Evolutionary conservation across 176 grass and related monocot genomes (phyloP).

Genomic region (Carex scoparia): DNA sequence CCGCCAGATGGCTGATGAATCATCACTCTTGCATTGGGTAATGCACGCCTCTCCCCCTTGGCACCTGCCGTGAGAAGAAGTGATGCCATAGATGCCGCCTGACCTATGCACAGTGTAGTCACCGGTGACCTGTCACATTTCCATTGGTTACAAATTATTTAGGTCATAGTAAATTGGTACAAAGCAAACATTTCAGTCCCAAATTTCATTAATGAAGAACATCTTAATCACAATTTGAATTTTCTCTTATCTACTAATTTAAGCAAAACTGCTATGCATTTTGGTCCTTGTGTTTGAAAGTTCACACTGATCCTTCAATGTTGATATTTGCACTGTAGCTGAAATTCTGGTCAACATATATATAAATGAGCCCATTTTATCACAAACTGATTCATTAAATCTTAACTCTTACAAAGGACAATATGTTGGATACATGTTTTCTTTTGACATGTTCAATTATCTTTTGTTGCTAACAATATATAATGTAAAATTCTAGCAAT

Average conservation of each 20-base stretch:
- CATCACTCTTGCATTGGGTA: conserved; percentile 91
- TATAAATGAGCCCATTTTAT: neutral
- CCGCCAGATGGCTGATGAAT: conserved; percentile 94
- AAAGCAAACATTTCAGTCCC: neutral
- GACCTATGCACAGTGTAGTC: conserved; percentile 89
- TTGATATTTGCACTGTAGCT: neutral
- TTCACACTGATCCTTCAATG: neutral
- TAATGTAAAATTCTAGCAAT: neutral
- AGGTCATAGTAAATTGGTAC: neutral
- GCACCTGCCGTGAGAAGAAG: conserved; percentile 85
- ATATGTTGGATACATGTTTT: neutral
- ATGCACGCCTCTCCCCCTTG: conserved; percentile 67
- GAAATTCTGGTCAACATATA: neutral
- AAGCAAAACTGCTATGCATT: neutral
- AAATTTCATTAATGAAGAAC: neutral
- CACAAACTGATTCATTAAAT: neutral
- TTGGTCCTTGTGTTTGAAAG: neutral
- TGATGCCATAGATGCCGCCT: conserved; percentile 91
- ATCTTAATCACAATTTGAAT: neutral
- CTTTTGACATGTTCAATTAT: too few species aligned
- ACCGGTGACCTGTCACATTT: conserved; percentile 56
- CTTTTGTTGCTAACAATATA: neutral
- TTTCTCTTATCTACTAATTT: neutral
- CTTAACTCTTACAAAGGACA: neutral
- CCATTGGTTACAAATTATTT: neutral